Base-by-base conservation (phyloP, 345 rosid species). In the Clausena lansium region DNA sequence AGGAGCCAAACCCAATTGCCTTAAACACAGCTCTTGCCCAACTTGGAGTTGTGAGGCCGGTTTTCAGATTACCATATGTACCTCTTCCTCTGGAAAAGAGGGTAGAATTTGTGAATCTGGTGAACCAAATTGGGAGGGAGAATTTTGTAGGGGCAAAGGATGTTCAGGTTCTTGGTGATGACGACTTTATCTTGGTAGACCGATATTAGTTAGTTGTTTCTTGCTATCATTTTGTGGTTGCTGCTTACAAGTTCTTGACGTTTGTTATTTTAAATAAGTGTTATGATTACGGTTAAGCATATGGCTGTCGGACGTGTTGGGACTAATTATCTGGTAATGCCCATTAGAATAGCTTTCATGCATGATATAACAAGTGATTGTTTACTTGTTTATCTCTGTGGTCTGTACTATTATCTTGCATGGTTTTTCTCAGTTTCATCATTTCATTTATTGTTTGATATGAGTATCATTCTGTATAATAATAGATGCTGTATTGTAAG, bases 1-100 rank as follows among this genome's bases (percentile, higher is more conserved):
- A 80, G 24, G 96, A 95, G 83, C 95, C 97, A 9, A 92, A 92
- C 78, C 95, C 97, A 3, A 90, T 91, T 76, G 95, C 90, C n/a
- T 83, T 95, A 65, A 94, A 93, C 88, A 94, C 94, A 2, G 97
- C 98, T 57, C 90, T 92, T 73, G 94, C 98, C 39, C 98, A 91
- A 75, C 88, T 96, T 1, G 98, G 98, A 54, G 97, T 91, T 50
- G 91, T 86, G 9, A 87, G 89, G 76, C 99, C 97, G 1, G 89
- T 93, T 71, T 93, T 92, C 85, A 83, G 94, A 82, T 85, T 93
- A 54, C 99, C 98, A 6, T 91, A 89, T 52, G 89, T 88, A 33
- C 99, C 98, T 7, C 91, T 95, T 67, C 85, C 98, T 33, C 77
- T 71, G 63, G 78, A 81, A 7, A 86, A 90, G 85, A 85, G 99